Base-by-base conservation (phyloP, 1,284 basidiomycete genomes). In the Ceratobasidium sp. region DNA sequence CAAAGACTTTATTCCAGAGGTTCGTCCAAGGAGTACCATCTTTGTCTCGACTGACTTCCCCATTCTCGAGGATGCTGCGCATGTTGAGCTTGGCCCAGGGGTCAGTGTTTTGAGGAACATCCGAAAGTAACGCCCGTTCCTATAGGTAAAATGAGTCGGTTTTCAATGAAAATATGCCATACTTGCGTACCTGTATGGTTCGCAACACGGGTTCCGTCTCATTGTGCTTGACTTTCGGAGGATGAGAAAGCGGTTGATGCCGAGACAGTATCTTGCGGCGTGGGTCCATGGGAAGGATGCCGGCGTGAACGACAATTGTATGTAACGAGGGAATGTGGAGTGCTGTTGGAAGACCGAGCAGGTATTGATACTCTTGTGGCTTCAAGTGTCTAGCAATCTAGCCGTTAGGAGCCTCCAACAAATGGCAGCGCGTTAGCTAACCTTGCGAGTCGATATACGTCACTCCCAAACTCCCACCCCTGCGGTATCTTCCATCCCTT, bases 291-390 rank as follows among this genome's bases (percentile, higher is more conserved):
- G 94, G 87, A 1, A 96, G 84, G 22, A 98, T 78, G 2, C 95
- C 95, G 1, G 90, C 95, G 79, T 98, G 95, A 0, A 91, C 93
- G 73, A 96, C 85, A 82, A 90, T 90, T 1, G 89, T 83, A 79
- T 95, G 92, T 6, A 92, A 85, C 0, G 86, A 86, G 0, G 94
- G 92, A n/a, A 93, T 82, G 79, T 95, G 89, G 1, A 96, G 83
- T 65, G 88, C 85, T 39, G 95, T 82, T 0, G 95, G 94, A 0
- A 95, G 83, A 9, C 85, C 83, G 46, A 86, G 81, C 48, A 97
- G 85, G 81, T 95, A 97, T 27, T 83, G 79, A 75, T 89, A 91
- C 51, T 95, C 86, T 0, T 81, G 82, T 22, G 80, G 78, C 14
- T 88, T 83, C 84, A 96, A 86, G 37, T 84, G 84, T 61, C 85